Base-by-base conservation (phyloP, 768 basidiomycete species). In the Omphalotus guepiniiformis region DNA sequence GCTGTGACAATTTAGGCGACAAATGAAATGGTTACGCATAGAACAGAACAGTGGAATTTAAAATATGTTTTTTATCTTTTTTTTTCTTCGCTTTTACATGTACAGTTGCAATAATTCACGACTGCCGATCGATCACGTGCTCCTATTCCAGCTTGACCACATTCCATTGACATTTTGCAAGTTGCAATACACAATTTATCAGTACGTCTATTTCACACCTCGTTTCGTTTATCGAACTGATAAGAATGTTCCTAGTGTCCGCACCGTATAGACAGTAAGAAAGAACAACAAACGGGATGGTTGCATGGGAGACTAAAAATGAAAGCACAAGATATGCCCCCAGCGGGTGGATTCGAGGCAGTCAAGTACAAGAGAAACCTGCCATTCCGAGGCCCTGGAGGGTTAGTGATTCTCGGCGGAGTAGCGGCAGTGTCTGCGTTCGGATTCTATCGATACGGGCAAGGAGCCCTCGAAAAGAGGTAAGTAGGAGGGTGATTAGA, bases 361-460 rank as follows among this genome's bases (percentile, higher is more conserved):
- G 70, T 99, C 70, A 85, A 85, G 67, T 99, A 97, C 79, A 94
- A 93, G 68, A 88, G 95, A 56, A 95, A 94, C 68, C 80, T 98
- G 39, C 93, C 95, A 38, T 73, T 91, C 63, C 81, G 88, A 49
- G 91, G 91, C 2, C 92, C 91, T 44, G 81, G 90, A 27, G 93
- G 91, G 19, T 72, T 85, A 47, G 85, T 78, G 54, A 82, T 97
- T 59, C 87, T 97, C 53, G 86, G 82, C 44, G 87, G 82, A n/a
- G 88, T 94, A 55, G 80, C 82, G 53, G 85, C 80, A 51, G 73
- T 97, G 54, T 95, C 90, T 67, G 83, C 78, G 16, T 93, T 82
- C 68, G 95, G 95, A 13, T 93, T 96, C 71, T 97, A 91, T 72
- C 81, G 86, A 50, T 71, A 96, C 52, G 93, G 92, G 63, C 75